Base-by-base conservation (phyloP, 768 basidiomycete genomes). In the Aureoboletus auriporus region DNA sequence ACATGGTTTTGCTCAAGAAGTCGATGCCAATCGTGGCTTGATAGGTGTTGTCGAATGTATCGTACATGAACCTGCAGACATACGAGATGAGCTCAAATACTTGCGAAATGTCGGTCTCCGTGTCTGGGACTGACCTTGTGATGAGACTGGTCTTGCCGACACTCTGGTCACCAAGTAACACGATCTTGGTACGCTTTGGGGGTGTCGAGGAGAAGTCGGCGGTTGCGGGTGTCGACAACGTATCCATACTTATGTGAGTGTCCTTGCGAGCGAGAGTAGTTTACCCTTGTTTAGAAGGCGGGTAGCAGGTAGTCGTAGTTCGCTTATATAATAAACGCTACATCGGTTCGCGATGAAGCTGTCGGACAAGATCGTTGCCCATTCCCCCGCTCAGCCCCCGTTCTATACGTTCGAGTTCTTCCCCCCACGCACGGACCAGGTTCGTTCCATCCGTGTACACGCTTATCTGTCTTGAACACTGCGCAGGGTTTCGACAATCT, bases 11-110 rank as follows among this genome's bases (percentile, higher is more conserved):
- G 74, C 93, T 95, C 71, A 99, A 75, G 68, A 99, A 99, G 73
- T 99, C 96, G 70, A 99, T 99, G 49, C 95, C 93, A 64, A 95
- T 95, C 9, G 93, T 95, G 16, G 93, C 93, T 66, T 93, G 91
- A 69, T 99, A 99, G 38, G 95, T 98, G 69, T 98, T 98, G 76
- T 99, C 96, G 69, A 99, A 99, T 1, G 96, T 98, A 71, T 99
- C 96, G 68, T 99, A 99, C 96, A 98, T 94, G 67, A 90, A 89
- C 71, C 91, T 94, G 57, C 30, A 26, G 14, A 20, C 16, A 39
- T 13, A n/a, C 13, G n/a, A 40, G 31, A 27, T 57, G 45, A 47
- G 49, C 11, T 34, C 42, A 40, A 52, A 46, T 4, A 38, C 14
- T 36, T 17, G 34, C 20, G 20, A 23, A 13, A 14, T 33, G 39